Percentiles rank a stretch among this genome's conserved stretches.
Conservation (phyloP, 352 stramenopile genomes). For the Phytophthora pisi region DNA sequence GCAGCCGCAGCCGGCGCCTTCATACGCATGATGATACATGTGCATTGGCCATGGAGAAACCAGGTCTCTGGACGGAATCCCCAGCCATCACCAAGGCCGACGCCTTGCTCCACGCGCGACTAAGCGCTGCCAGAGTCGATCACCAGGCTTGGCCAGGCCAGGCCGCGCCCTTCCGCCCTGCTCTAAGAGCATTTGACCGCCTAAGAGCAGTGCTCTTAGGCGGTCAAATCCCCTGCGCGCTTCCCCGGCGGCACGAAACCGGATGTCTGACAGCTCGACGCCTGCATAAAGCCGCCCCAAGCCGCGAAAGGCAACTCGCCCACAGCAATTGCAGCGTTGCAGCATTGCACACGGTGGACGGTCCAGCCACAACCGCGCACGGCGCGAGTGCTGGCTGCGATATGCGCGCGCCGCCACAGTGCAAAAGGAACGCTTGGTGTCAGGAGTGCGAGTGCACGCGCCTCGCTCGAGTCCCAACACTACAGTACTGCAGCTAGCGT, state of each 20-base stretch:
- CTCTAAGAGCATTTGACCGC: too few relatives aligned
- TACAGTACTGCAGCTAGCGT: not conserved
- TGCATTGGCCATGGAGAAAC: constrained; percentile 4
- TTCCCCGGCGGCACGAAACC: constrained; percentile 23
- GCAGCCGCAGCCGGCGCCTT: not conserved
- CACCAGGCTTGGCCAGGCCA: not conserved
- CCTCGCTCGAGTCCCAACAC: constrained; percentile 3
- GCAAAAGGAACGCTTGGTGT: constrained; percentile 38
- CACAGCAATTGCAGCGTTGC: constrained; percentile 37
- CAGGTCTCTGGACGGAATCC: constrained; percentile 28
- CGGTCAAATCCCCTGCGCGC: constrained; percentile 25
- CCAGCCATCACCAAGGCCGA: constrained; percentile 15
- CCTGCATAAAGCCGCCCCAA: constrained; percentile 24
- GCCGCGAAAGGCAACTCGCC: constrained; percentile 30
- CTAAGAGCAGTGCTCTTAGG: not conserved
- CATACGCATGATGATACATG: not conserved
- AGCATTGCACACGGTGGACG: constrained; percentile 44
- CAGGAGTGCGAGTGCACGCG: not conserved
- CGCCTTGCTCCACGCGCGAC: constrained; percentile 15
- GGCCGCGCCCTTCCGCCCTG: not conserved
- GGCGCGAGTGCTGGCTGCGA: constrained; percentile 14
- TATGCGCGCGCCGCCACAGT: constrained; percentile 29
- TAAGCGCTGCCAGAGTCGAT: constrained; percentile 19
- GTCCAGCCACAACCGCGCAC: constrained; percentile 31
- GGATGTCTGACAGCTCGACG: constrained; percentile 15